Conservation (phyloP, 2,329 filamentous ascomycete genomes). For the Ascochyta clinopodiicola region DNA sequence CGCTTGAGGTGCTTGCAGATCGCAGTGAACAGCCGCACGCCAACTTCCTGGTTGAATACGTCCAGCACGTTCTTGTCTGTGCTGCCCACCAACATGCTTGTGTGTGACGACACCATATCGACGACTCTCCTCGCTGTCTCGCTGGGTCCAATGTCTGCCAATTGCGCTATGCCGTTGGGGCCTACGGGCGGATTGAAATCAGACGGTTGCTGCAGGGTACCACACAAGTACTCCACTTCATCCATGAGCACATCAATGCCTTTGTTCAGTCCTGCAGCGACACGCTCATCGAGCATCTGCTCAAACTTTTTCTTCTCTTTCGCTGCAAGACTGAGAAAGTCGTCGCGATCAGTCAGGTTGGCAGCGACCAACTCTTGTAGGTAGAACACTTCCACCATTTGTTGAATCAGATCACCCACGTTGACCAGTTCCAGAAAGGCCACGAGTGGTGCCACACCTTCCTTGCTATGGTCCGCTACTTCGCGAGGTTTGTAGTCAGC, state of each 20-base stretch:
- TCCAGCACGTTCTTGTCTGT: conserved; percentile 98
- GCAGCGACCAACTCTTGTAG: conserved; percentile 87
- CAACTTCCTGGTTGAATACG: conserved; percentile 98
- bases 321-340: conserved; percentile 89
- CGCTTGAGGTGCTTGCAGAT: conserved; percentile 98
- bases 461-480: conserved; percentile 71
- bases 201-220: conserved; percentile 81
- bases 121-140: conserved; percentile 80
- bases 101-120: conserved; percentile 85
- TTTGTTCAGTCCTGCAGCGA: conserved; percentile 94
- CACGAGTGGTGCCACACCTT: conserved; percentile 86
- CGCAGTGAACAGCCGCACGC: conserved; percentile 86
- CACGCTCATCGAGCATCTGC: conserved; percentile 96
- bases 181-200: conserved; percentile 81
- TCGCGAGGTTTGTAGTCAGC: conserved; percentile 90
- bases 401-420: conserved; percentile 94
- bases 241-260: conserved; percentile 98
- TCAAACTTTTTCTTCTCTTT: conserved; percentile 99
- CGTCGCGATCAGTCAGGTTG: conserved; percentile 86
- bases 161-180: conserved; percentile 39
- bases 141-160: conserved; percentile 73
- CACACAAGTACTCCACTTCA: conserved; percentile 94
- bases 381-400: conserved; percentile 99
- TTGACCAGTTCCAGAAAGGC: conserved; percentile 98
- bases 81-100: conserved; percentile 88